Percentiles rank a stretch among this genome's conserved stretches.
Evolutionary conservation across 805 yeast genomes (phyloP).

Genomic region (Barnettozyma salicaria): DNA sequence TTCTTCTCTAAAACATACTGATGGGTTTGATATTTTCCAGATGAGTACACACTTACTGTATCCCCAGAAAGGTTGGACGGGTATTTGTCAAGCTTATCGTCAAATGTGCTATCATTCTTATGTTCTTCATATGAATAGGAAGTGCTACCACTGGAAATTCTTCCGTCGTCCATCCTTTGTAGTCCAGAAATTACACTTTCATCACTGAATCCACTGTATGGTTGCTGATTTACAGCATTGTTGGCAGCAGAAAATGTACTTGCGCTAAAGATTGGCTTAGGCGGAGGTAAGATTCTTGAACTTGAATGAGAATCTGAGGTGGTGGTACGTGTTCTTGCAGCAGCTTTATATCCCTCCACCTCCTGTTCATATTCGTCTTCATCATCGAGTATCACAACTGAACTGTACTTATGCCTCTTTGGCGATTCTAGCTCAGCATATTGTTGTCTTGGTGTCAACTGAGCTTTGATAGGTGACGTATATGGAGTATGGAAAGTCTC

Average conservation of each 20-base stretch:
- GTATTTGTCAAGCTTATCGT: slow-evolving; percentile 20
- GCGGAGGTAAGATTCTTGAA: slow-evolving; percentile 47
- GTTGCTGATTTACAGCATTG: slow-evolving; percentile 9
- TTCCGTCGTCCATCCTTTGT: slow-evolving; percentile 19
- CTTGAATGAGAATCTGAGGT: slow-evolving; percentile 24
- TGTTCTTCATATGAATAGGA: slow-evolving; percentile 10
- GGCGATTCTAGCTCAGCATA: slow-evolving; percentile 72
- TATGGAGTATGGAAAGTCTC: slow-evolving; percentile 23
- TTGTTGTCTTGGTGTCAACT: slow-evolving; percentile 54
- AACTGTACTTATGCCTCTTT: slow-evolving; percentile 45
- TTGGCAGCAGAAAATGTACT: slow-evolving; percentile 57
- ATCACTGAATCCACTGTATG: neutral
- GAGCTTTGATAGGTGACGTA: slow-evolving; percentile 32
- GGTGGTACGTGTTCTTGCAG: slow-evolving; percentile 33
- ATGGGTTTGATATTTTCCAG: neutral
- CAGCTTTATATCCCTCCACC: slow-evolving; percentile 8
- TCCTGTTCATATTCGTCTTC: slow-evolving; percentile 32
- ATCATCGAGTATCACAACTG: slow-evolving; percentile 43
- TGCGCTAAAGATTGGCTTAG: slow-evolving; percentile 61
- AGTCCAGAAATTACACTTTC: slow-evolving; percentile 13
- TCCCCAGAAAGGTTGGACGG: slow-evolving; percentile 27
- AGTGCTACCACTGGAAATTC: slow-evolving; percentile 31
- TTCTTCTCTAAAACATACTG: slow-evolving; percentile 4
- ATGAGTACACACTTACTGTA: slow-evolving; percentile 33
- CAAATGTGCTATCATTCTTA: slow-evolving; percentile 8